A percentile compares a stretch with the other conserved stretches of the same genome.
Evolutionary conservation across 805 yeast species (phyloP).

Genomic region (Barnettozyma siamensis): DNA sequence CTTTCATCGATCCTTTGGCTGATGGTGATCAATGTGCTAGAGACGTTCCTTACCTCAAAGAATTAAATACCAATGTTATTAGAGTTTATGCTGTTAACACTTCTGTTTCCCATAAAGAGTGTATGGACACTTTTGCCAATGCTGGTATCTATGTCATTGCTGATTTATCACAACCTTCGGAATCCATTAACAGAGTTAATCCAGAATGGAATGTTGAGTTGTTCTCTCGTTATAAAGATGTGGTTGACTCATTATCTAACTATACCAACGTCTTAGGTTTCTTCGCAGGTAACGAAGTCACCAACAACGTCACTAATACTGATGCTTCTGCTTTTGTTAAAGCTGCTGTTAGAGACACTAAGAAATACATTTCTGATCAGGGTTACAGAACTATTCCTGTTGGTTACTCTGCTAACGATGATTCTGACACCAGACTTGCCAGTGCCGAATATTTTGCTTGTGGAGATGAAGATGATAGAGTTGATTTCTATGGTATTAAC

Average conservation of each 20-base stretch:
- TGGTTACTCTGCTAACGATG: slow-evolving; percentile 87
- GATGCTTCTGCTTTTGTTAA: slow-evolving; percentile 82
- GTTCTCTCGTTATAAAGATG: slow-evolving; percentile 65
- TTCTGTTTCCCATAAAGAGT: slow-evolving; percentile 55
- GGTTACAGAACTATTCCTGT: slow-evolving; percentile 73
- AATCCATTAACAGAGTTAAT: slow-evolving; percentile 61
- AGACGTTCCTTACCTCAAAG: slow-evolving; percentile 60
- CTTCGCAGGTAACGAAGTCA: slow-evolving; percentile 90
- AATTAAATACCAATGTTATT: slow-evolving; percentile 59
- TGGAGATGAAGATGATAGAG: slow-evolving; percentile 51
- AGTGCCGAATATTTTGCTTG: slow-evolving; percentile 80
- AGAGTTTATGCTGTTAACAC: slow-evolving; percentile 79
- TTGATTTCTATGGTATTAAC: slow-evolving; percentile 80
- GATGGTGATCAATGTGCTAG: slow-evolving; percentile 58
- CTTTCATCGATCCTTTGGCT: slow-evolving; percentile 59
- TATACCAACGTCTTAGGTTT: slow-evolving; percentile 79
- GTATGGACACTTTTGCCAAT: slow-evolving; percentile 62
- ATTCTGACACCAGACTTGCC: slow-evolving; percentile 58
- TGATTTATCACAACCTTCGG: slow-evolving; percentile 71
- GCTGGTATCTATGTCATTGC: slow-evolving; percentile 85
- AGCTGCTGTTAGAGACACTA: slow-evolving; percentile 83
- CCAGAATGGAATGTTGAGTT: slow-evolving; percentile 69
- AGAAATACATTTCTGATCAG: slow-evolving; percentile 58
- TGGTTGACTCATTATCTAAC: slow-evolving; percentile 64
- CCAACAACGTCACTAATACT: slow-evolving; percentile 65